Evolutionary conservation across 1,139 yeast genomes (phyloP), one percentile per base, ranked within the genome.

Genomic region (Candida albicans): DNA sequence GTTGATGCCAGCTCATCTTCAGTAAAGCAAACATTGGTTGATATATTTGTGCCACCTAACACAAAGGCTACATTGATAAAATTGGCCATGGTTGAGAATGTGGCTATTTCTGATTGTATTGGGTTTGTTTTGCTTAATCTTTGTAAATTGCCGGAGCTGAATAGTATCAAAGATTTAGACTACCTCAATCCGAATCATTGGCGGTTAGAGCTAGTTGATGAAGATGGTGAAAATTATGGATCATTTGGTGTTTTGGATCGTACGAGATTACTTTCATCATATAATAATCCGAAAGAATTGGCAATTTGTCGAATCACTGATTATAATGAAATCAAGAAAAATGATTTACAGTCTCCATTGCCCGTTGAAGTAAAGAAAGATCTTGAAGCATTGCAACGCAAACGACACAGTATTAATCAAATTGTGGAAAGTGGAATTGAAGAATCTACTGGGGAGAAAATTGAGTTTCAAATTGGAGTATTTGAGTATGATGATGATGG

Each of bases 211-310:
- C 64, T 85, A 36, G 86, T 82, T 0, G 95, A 86, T 57, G 93
- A 85, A 48, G 91, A 84, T 57, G 93, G 93, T 7, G 90, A 85
- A 45, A 78, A 82, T n/a, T 84, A 82, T 53, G 87, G 84, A 27
- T 79, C 84, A 24, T 85, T 86, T 67, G 93, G 93, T 2, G 72
- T 82, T 3, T 65, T 86, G 43, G 85, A 80, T 39, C 66, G 91
- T 51, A 68, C 75, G 0, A 70, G 85, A 44, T 51, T 64, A 4
- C 65, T 84, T 30, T 64, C 77, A 2, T 75, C 87, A 0, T 81
- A 84, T 54, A 84, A 84, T 38, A 63, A 62, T 44, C 84, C 85
- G n/a, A 79, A 74, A 48, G 90, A 83, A 46, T 71, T 86, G 40
- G 87, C 85, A 0, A 56, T 86, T 8, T 76, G 84, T 47, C 64